Base-by-base conservation (phyloP, 176 grass and related monocot species). In the Bothriochloa decipiens region DNA sequence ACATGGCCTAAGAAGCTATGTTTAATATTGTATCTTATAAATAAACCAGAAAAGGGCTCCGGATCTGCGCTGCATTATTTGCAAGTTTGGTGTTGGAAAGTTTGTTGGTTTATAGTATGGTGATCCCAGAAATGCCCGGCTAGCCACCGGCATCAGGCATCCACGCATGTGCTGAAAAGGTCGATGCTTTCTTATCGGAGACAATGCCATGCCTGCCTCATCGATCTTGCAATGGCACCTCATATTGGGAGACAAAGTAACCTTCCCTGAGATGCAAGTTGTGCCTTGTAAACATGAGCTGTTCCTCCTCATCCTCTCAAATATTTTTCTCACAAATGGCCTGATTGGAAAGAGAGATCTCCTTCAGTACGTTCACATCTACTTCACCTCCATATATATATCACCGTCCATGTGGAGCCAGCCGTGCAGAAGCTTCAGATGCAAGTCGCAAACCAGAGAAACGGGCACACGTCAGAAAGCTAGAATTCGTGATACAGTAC, bases 91-190 rank as follows among this genome's bases (percentile, higher is more conserved):
- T 43, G 33, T 45, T 16, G 35, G 32, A 61, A 85, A 42, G 40
- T 57, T 8, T 47, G 52, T 79, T 53, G 37, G 50, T 60, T 60
- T 35, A 10, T 15, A 14, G 35, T 20, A 26, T 77, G 29, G 23
- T 35, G 68, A 37, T 68, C 64, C 60, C 61, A 79, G 47, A 84
- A 49, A 16, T 80, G 76, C 61, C 26, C 46, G 35, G 27, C 15
- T 6, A 80, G 76, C 62, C 37, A 68, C 61, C 87, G 78, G 61
- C 46, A 80, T 28, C 60, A 84, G 61, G 87, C 81, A 85, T 84
- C 82, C 62, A 46, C 36, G 82, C 68, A 84, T 75, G 87, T 89
- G 87, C 65, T 10, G 16, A 49, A 75, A 75, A 39, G 47, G 57
- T 60, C 8, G n/a, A 26, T 17, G 75, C 79, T 80, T 63, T 39